These are phyloP conservation scores for Starmerella khaoyaiensis DNA, from an alignment of 805 yeast species.

Conservation along the genomic window DNA sequence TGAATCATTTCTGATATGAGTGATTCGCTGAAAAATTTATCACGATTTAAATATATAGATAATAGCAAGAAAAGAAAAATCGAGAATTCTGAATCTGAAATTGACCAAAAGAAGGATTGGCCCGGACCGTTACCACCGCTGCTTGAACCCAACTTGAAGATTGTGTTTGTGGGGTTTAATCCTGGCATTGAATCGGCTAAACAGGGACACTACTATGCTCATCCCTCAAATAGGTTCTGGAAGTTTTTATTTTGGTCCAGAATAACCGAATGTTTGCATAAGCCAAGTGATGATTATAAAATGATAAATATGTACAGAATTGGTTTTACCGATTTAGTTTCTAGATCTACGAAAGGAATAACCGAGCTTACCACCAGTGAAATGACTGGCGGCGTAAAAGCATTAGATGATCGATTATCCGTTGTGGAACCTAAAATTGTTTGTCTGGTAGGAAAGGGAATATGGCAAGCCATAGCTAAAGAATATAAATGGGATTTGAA, in stretches of 20 bases:
- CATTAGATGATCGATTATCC: conserved; percentile 36
- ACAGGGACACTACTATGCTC: conserved; percentile 61
- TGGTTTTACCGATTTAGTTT: conserved; percentile 62
- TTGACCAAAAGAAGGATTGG: conserved; percentile 10
- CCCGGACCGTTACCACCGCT: conserved; percentile 22
- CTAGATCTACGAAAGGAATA: conserved; percentile 48
- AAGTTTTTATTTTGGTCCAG: conserved; percentile 43
- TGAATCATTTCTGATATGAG: neutral
- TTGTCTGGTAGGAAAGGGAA: conserved; percentile 60
- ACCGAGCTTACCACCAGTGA: conserved; percentile 41
- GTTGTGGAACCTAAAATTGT: conserved; percentile 32
- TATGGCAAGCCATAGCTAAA: conserved; percentile 49
- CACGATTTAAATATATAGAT: conserved; percentile 5
- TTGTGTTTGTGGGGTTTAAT: conserved; percentile 58
- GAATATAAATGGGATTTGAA: conserved; percentile 26
- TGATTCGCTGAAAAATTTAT: conserved; percentile 3
- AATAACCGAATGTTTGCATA: conserved; percentile 29
- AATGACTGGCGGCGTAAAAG: conserved; percentile 42
- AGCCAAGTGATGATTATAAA: conserved; percentile 32
- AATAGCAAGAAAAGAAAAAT: neutral
- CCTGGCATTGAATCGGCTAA: conserved; percentile 54
- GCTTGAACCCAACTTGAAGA: conserved; percentile 25
- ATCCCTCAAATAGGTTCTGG: conserved; percentile 58
- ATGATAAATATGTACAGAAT: conserved; percentile 35
- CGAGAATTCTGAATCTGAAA: neutral